A percentile compares a stretch with the other conserved stretches of the same genome.
phyloP scores from a whole-genome alignment of 371 early-diverging fungal species.

The Circinella umbellata region DNA sequence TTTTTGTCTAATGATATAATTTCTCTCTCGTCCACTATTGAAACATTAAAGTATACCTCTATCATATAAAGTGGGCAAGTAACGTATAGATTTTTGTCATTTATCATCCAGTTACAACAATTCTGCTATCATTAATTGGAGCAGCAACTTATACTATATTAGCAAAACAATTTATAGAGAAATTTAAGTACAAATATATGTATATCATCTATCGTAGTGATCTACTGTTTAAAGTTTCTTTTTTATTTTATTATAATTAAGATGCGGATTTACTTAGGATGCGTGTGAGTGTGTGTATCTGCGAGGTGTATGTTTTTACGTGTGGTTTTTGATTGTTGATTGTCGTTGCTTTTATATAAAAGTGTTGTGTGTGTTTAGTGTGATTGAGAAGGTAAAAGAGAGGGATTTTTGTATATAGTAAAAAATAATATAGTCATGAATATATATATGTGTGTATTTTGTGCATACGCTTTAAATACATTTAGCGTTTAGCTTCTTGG shows the following conservation, averaged over 20 bases:
- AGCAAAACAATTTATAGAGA: too few relatives aligned
- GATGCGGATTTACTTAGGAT: too few relatives aligned
- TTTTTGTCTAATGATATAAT: too few relatives aligned
- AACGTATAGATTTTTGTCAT: too few relatives aligned
- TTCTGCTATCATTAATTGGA: too few relatives aligned
- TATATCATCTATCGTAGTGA: neutral
- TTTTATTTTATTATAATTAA: neutral
- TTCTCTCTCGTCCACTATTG: too few relatives aligned
- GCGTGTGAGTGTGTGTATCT: neutral
- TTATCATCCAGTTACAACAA: too few relatives aligned
- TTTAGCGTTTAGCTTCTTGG: slow-evolving; percentile 33
- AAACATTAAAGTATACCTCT: too few relatives aligned
- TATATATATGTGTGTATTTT: neutral
- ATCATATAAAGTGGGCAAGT: too few relatives aligned
- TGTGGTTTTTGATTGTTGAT: neutral
- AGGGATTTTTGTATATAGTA: too few relatives aligned
- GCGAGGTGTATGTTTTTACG: neutral
- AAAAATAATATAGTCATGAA: too few relatives aligned
- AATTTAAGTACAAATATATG: neutral
- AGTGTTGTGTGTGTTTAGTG: neutral
- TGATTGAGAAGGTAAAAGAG: neutral
- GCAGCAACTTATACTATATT: too few relatives aligned
- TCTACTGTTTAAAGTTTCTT: neutral
- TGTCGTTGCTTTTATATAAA: neutral
- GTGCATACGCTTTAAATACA: neutral